phyloP scores from a whole-genome alignment of 345 rosid genomes.

The Eucalyptus fibrosa region DNA sequence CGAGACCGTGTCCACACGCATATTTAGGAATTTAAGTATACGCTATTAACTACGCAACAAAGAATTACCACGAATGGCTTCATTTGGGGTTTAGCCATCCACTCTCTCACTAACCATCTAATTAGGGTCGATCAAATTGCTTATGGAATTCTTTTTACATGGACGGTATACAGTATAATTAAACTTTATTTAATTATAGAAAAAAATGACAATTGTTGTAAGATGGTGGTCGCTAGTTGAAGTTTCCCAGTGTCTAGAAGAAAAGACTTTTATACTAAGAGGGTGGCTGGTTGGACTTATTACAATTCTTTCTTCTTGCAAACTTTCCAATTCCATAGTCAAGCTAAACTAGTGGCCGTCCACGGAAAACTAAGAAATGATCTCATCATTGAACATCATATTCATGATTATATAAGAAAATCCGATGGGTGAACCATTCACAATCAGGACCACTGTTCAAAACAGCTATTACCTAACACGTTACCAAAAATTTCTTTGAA shows the following conservation, averaged over 20 bases:
- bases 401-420: not conserved
- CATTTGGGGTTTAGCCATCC: not conserved
- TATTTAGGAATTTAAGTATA: not conserved
- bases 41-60: not conserved
- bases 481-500: not conserved
- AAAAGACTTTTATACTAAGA: not conserved
- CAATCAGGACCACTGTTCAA: not conserved
- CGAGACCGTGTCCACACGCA: not conserved
- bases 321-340: not conserved
- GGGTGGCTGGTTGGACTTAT: not conserved
- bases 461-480: not conserved
- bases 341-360: not conserved
- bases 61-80: not conserved
- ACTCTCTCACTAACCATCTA: not conserved
- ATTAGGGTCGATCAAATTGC: not conserved
- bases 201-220: not conserved
- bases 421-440: not conserved
- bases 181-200: not conserved
- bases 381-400: not conserved
- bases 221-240: not conserved
- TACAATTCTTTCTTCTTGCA: not conserved
- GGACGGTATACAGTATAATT: not conserved
- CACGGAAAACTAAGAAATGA: not conserved
- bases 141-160: not conserved
- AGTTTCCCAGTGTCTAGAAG: not conserved